These are phyloP conservation scores for Pichia inconspicua DNA, from an alignment of 1,139 yeast genomes.

Conservation along the genomic window DNA sequence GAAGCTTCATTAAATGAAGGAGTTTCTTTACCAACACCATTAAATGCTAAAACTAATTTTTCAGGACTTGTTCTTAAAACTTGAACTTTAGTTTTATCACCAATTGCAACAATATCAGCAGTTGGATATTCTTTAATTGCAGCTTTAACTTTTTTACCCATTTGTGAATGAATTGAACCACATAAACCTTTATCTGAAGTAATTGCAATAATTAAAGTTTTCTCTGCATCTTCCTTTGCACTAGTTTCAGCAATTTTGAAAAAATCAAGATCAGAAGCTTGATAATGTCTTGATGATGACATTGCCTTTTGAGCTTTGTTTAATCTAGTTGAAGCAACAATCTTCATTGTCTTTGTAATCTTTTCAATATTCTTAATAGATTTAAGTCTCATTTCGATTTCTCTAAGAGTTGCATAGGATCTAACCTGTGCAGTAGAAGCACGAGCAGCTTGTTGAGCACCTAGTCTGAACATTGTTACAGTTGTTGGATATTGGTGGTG, in stretches of 20 bases:
- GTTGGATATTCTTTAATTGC: constrained; percentile 56
- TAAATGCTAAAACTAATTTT: constrained; percentile 65
- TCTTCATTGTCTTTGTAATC: constrained; percentile 98
- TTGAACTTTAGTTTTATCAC: constrained; percentile 91
- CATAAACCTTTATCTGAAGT: constrained; percentile 98
- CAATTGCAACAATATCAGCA: constrained; percentile 80
- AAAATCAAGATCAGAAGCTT: constrained; percentile 72
- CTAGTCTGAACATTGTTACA: constrained; percentile 53
- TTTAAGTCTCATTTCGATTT: constrained; percentile 95
- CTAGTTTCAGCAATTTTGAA: constrained; percentile 73
- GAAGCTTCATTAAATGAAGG: constrained; percentile 91
- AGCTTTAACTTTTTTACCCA: constrained; percentile 79
- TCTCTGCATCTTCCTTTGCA: constrained; percentile 42
- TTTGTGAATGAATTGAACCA: constrained; percentile 95
- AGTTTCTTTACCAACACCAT: constrained; percentile 92
- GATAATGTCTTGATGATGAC: constrained; percentile 81
- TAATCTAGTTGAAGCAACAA: constrained; percentile 96
- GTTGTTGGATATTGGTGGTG: background rate
- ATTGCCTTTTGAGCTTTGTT: constrained; percentile 94
- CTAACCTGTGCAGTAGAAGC: constrained; percentile 33
- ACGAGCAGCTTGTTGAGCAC: constrained; percentile 57
- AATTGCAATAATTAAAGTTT: constrained; percentile 72
- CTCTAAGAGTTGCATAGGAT: constrained; percentile 97
- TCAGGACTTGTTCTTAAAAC: constrained; percentile 73
- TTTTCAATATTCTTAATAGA: constrained; percentile 97